These are phyloP conservation scores for Rosa hybrid DNA, from an alignment of 331 rosid genomes.

Conservation along the genomic window DNA sequence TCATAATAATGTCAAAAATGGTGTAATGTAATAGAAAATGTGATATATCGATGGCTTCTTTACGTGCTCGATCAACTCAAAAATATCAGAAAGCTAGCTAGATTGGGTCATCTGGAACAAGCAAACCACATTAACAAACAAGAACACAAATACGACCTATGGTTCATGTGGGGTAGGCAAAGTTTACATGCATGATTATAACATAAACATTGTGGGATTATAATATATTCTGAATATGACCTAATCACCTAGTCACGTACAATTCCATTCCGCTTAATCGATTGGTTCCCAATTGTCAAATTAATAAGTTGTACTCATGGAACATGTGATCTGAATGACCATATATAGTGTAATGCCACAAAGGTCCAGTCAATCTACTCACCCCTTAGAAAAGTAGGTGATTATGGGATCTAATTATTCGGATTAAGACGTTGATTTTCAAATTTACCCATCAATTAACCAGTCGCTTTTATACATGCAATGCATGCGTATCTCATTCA, in stretches of 20 bases:
- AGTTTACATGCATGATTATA: not conserved
- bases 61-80: slow-evolving; percentile 15
- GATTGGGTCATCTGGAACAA: not conserved
- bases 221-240: not conserved
- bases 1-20: not conserved
- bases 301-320: not conserved
- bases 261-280: slow-evolving; percentile 8
- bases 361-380: not conserved
- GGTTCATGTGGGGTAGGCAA: not conserved
- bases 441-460: not conserved
- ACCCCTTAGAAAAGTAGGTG: not conserved
- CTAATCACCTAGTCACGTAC: slow-evolving; percentile 5
- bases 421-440: not conserved
- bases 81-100: not conserved
- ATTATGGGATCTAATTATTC: not conserved
- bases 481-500: not conserved
- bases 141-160: not conserved
- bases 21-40: slow-evolving; percentile 8
- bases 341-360: not conserved
- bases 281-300: not conserved
- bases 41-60: slow-evolving; percentile 18
- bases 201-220: not conserved
- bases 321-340: not conserved
- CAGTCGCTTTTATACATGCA: not conserved
- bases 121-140: not conserved